A percentile compares a stretch with the other conserved stretches of the same genome.
phyloP scores from a whole-genome alignment of 768 basidiomycete species.

The Serendipita sp. region DNA sequence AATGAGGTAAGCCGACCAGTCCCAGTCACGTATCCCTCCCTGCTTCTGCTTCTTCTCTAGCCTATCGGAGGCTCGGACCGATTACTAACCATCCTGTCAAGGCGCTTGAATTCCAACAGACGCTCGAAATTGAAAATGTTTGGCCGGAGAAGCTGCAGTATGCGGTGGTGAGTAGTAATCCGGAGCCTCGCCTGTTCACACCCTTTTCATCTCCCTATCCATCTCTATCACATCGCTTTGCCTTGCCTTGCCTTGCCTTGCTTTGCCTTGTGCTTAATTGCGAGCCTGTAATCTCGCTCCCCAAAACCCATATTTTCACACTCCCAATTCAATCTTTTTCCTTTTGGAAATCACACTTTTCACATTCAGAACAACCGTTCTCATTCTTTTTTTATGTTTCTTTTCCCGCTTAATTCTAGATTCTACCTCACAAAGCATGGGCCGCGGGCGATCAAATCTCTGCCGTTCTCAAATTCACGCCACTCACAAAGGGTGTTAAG shows the following conservation, averaged over 20 bases:
- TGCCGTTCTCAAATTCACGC: constrained; percentile 71
- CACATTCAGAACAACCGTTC: too few species aligned
- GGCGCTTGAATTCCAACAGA: constrained; percentile 89
- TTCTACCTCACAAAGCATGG: constrained; percentile 92
- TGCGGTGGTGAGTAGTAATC: constrained; percentile 27
- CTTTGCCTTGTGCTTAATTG: not conserved
- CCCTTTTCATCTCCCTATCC: too few species aligned
- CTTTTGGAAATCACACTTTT: not conserved
- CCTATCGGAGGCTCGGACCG: not conserved
- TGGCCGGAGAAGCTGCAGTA: constrained; percentile 99
- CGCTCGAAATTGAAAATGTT: constrained; percentile 87
- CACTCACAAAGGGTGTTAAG: constrained; percentile 66
- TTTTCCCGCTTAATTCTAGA: constrained; percentile 17
- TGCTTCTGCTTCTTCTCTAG: not conserved
- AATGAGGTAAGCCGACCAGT: constrained; percentile 25
- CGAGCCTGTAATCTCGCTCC: not conserved
- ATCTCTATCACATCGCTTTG: too few species aligned
- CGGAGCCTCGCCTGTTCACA: not conserved
- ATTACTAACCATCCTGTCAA: not conserved
- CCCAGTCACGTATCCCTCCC: not conserved
- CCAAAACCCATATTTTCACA: not conserved
- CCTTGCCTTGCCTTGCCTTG: not conserved
- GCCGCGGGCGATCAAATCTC: constrained; percentile 76
- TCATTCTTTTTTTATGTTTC: not conserved
- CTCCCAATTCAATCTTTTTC: not conserved